These are phyloP conservation scores for Allium fistulosum DNA, from an alignment of 106 monocot species.

Conservation along the genomic window DNA sequence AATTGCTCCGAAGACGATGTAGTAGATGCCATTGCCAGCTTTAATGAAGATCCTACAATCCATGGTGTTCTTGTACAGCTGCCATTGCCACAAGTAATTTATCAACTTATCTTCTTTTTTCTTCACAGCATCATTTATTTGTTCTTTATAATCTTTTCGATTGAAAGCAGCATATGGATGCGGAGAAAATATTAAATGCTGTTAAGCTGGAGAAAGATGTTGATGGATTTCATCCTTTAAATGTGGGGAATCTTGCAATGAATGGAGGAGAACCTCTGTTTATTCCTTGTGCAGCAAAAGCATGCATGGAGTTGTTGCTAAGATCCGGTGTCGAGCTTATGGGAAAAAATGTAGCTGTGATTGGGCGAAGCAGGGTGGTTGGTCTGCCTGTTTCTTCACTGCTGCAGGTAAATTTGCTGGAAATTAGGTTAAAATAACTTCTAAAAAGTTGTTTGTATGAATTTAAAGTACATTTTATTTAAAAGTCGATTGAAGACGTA, in stretches of 20 bases:
- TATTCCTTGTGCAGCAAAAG: conserved; percentile 87
- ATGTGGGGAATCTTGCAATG: conserved; percentile 92
- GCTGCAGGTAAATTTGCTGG: conserved; percentile 49
- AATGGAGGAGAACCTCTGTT: conserved; percentile 68
- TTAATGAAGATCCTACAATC: conserved; percentile 82
- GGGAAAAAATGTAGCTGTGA: conserved; percentile 69
- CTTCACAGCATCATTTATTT: background rate
- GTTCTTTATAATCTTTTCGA: background rate
- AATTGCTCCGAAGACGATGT: conserved; percentile 65
- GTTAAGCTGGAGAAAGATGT: conserved; percentile 90
- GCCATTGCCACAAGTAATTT: conserved; percentile 83
- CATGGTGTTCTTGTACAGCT: conserved; percentile 95
- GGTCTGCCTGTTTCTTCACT: conserved; percentile 81
- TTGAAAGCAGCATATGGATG: conserved; percentile 68
- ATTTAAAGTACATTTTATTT: too few relatives aligned
- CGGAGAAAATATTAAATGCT: conserved; percentile 66
- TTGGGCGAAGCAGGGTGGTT: conserved; percentile 86
- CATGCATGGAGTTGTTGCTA: conserved; percentile 76
- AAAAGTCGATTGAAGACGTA: too few relatives aligned
- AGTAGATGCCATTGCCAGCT: conserved; percentile 36
- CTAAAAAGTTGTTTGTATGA: too few relatives aligned
- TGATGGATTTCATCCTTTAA: conserved; percentile 93
- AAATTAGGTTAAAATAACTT: too few relatives aligned
- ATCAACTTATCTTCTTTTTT: conserved; percentile 1
- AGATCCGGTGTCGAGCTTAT: conserved; percentile 49